These are phyloP conservation scores for Hymenoscyphus infarciens DNA, from an alignment of 2,329 filamentous ascomycete species.

Conservation along the genomic window DNA sequence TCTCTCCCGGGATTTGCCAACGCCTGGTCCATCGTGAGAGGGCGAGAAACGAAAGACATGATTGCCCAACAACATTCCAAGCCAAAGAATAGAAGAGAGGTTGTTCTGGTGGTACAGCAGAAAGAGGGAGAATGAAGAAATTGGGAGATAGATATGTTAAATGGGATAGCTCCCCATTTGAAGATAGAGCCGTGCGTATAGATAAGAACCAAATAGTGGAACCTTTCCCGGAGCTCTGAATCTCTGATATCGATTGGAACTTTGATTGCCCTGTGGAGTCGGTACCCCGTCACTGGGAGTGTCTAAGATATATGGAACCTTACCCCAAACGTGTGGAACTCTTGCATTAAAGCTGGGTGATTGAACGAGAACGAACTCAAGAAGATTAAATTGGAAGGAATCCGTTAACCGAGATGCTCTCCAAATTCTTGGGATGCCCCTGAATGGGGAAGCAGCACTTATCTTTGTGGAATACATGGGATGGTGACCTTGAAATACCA, in stretches of 20 bases:
- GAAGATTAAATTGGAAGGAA: no score
- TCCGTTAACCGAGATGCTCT: no score
- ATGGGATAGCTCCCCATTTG: neutral
- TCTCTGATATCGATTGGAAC: neutral
- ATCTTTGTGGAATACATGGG: no score
- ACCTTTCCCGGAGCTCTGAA: neutral
- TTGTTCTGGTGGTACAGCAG: neutral
- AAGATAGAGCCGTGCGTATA: neutral
- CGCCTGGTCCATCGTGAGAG: slow-evolving; percentile 22
- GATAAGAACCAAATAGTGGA: neutral
- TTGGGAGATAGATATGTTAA: neutral
- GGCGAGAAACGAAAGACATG: slow-evolving; percentile 7
- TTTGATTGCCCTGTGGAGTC: neutral
- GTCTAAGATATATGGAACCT: neutral
- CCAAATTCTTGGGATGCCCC: no score
- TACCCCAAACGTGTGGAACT: no score
- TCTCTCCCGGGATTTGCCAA: slow-evolving; percentile 14
- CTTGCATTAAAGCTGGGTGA: no score
- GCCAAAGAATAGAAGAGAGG: neutral
- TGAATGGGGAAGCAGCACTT: no score
- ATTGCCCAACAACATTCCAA: neutral
- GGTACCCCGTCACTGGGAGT: neutral
- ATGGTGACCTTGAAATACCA: no score
- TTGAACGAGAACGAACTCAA: no score
- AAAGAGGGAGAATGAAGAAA: neutral